phyloP scores from a whole-genome alignment of 1,284 basidiomycete species.

The Trichosporon sp. region DNA sequence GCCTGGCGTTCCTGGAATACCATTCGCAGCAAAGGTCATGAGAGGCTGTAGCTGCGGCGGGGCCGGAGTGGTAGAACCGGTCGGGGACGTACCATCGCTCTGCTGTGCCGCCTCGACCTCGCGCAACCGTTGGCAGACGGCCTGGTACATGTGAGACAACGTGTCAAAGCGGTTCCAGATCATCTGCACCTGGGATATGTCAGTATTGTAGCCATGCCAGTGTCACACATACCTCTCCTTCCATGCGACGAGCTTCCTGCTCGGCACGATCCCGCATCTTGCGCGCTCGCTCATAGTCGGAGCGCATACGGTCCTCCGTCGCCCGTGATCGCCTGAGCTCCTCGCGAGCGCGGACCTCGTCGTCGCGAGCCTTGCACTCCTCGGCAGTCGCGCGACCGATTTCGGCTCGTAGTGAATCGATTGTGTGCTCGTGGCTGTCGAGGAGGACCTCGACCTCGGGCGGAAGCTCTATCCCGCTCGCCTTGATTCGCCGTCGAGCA shows the following conservation, averaged over 20 bases:
- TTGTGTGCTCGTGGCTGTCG: conserved; percentile 44
- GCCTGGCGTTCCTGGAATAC: conserved; percentile 9
- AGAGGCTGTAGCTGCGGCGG: conserved; percentile 2
- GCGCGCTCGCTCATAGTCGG: conserved; percentile 41
- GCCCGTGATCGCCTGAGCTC: conserved; percentile 37
- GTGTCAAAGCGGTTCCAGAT: conserved; percentile 30
- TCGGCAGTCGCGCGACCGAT: conserved; percentile 50
- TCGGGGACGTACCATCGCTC: not conserved
- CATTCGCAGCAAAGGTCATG: conserved; percentile 17
- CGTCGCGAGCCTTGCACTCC: conserved; percentile 48
- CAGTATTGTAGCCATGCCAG: not conserved
- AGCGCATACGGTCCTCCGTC: conserved; percentile 41
- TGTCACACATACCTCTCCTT: conserved; percentile 44
- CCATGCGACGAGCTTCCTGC: conserved; percentile 38
- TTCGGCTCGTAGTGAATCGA: conserved; percentile 49
- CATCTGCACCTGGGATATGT: conserved; percentile 29
- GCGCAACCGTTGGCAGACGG: conserved; percentile 29
- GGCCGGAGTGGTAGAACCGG: not conserved
- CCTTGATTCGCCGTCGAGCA: conserved; percentile 35
- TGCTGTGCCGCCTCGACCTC: conserved; percentile 24
- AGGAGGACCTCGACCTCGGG: conserved; percentile 40
- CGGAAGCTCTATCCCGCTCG: conserved; percentile 34
- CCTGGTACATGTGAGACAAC: conserved; percentile 32
- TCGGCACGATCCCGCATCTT: conserved; percentile 37
- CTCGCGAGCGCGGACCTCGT: conserved; percentile 39